Conservation (phyloP, 2,329 filamentous ascomycete genomes). For the Colletotrichum melonis region DNA sequence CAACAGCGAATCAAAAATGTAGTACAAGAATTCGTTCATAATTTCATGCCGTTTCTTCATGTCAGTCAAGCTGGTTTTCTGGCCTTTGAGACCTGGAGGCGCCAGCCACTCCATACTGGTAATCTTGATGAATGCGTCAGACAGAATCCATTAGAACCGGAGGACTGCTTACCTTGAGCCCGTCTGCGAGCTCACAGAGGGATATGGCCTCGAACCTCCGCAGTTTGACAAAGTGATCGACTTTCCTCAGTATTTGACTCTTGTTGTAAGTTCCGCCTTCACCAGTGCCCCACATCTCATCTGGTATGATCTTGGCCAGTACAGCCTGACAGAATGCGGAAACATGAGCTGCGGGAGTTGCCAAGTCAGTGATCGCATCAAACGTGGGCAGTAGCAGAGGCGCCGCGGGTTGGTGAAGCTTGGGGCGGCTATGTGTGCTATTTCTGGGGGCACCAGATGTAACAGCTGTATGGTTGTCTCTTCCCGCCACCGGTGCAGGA, state of each 20-base stretch:
- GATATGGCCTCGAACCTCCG: conserved; percentile 85
- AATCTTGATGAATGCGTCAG: conserved; percentile 59
- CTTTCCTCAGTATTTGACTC: conserved; percentile 67
- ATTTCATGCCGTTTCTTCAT: conserved; percentile 81
- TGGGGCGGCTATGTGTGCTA: background rate
- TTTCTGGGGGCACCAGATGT: background rate
- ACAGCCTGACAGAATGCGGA: conserved; percentile 89
- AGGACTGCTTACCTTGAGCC: conserved; percentile 72
- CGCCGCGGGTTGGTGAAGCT: background rate
- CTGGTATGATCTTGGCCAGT: conserved; percentile 78
- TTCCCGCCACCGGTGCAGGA: background rate
- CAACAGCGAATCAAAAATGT: conserved; percentile 89
- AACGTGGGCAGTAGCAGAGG: conserved; percentile 50
- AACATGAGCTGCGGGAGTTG: conserved; percentile 75
- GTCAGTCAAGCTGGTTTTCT: conserved; percentile 78
- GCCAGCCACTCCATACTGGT: conserved; percentile 79
- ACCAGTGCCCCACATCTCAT: conserved; percentile 77
- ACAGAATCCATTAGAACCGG: background rate
- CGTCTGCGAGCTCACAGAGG: conserved; percentile 81
- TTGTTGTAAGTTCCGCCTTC: conserved; percentile 69
- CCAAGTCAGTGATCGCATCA: conserved; percentile 70
- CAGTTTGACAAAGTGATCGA: conserved; percentile 83
- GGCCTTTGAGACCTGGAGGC: conserved; percentile 57
- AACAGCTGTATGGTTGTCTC: background rate
- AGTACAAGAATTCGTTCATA: conserved; percentile 89